Evolutionary conservation across 768 basidiomycete species (phyloP).

Genomic region (Tylopilus plumbeoviolaceoides): DNA sequence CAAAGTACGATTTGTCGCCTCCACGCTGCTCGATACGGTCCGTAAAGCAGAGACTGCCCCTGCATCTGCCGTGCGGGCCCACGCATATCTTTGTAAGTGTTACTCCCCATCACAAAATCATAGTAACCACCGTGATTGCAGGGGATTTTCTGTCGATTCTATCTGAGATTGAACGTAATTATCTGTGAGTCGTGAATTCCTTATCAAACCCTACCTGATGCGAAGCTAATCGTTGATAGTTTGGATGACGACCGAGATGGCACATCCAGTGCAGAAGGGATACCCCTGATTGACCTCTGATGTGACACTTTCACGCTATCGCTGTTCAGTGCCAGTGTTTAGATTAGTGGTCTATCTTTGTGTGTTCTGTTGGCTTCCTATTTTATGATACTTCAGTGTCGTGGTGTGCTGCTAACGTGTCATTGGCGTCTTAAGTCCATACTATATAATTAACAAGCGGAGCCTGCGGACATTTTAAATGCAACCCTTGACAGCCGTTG

Average conservation of each 20-base stretch:
- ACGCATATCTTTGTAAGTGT: constrained; percentile 74
- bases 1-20: constrained; percentile 92
- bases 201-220: not conserved
- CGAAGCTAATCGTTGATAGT: constrained; percentile 39
- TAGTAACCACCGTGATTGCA: constrained; percentile 26
- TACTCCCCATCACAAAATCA: not conserved
- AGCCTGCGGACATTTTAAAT: too few species aligned
- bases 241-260: constrained; percentile 37
- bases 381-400: constrained; percentile 1
- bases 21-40: constrained; percentile 81
- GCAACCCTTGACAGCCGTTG: too few species aligned
- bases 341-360: not conserved
- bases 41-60: constrained; percentile 77
- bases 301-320: constrained; percentile 6
- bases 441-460: too few species aligned
- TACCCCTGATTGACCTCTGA: too few species aligned
- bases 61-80: constrained; percentile 77
- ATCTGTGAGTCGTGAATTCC: constrained; percentile 50
- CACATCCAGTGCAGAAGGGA: constrained; percentile 53
- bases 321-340: too few species aligned
- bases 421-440: not conserved
- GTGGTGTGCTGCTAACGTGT: not conserved
- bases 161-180: constrained; percentile 89
- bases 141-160: constrained; percentile 92
- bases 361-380: not conserved